Conservation (phyloP, 495 filamentous ascomycete species). For the Haplographium delicatum region DNA sequence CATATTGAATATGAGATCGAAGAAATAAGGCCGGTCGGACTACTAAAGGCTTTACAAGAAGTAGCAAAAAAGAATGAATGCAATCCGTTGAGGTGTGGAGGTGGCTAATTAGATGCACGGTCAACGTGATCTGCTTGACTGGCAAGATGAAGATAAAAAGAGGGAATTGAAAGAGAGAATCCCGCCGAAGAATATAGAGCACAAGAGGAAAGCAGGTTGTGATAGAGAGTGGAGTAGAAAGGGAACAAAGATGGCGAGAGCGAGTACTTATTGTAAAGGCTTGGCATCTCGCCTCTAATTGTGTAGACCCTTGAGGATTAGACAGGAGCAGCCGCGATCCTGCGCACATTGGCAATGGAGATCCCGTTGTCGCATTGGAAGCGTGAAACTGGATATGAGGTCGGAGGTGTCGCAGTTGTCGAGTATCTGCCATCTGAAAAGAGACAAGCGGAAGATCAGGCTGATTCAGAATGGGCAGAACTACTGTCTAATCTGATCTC, state of each 20-base stretch:
- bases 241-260: conserved; percentile 2
- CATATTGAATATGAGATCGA: conserved; percentile 20
- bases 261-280: conserved; percentile 26
- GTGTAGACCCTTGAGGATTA: conserved; percentile 8
- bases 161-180: conserved; percentile 23
- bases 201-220: conserved; percentile 13
- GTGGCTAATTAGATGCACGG: conserved; percentile 25
- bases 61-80: conserved; percentile 20
- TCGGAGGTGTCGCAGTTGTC: conserved; percentile 26
- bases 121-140: conserved; percentile 32
- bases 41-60: conserved; percentile 5
- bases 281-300: conserved; percentile 19
- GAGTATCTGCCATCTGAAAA: conserved; percentile 20
- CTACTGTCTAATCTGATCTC: conserved; percentile 10
- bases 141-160: conserved; percentile 27
- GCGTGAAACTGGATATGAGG: conserved; percentile 33
- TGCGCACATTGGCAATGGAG: conserved; percentile 27
- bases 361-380: conserved; percentile 31
- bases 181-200: conserved; percentile 14
- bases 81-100: conserved; percentile 26
- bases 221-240: conserved; percentile 17
- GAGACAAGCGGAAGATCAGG: conserved; percentile 13
- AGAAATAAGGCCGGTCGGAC: neutral
- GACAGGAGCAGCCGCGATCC: conserved; percentile 11
- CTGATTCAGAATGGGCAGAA: conserved; percentile 12